Base-by-base conservation (phyloP, 371 early-diverging fungal genomes). In the Cokeromyces recurvatus region DNA sequence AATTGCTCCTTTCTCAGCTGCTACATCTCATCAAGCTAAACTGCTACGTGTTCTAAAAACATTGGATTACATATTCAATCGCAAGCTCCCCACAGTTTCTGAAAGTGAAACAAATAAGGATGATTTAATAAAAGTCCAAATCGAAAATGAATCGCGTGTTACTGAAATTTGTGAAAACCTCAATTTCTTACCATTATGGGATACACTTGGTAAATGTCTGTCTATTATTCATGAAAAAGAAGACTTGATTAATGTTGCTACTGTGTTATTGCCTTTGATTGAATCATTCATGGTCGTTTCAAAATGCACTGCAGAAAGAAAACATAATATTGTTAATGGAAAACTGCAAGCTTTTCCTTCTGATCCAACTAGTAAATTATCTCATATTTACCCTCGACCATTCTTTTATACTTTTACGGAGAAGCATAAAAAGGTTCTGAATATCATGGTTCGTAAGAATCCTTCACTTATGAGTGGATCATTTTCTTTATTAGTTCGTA, bases 271-370 rank as follows among this genome's bases (percentile, higher is more conserved):
- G 27, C 98, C 98, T 1, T 57, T 94, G 44, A 94, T 97, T 55
- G 98, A 98, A 68, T 84, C 93, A 3, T 94, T 96, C 55, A 94
- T 98, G 96, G 95, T 97, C 7, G 89, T 97, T 4, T 90, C 90
- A 19, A 90, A 89, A 57, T 79, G 83, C 52, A 74, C 76, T 4
- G 77, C 79, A 20, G 62, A 66, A 16, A 69, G 64, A 31, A 65
- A 55, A 4, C 56, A 55, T 31, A 46, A 35, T 27, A 46, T 17
- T 19, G 40, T 37, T 24, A 35, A 39, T 20, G 68, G 62, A 39
- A 66, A 68, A 44, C 55, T 57, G 14, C 11, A 6, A 34, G 62
- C 54, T 32, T 53, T 54, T 14, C 50, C 54, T 16, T 56, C 54
- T 25, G 55, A 57, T 4, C 44, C 32, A 22, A 39, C 41, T 7